Evolutionary conservation across 192 early-diverging fungal genomes (phyloP).

Genomic region (Dissophora ornata): DNA sequence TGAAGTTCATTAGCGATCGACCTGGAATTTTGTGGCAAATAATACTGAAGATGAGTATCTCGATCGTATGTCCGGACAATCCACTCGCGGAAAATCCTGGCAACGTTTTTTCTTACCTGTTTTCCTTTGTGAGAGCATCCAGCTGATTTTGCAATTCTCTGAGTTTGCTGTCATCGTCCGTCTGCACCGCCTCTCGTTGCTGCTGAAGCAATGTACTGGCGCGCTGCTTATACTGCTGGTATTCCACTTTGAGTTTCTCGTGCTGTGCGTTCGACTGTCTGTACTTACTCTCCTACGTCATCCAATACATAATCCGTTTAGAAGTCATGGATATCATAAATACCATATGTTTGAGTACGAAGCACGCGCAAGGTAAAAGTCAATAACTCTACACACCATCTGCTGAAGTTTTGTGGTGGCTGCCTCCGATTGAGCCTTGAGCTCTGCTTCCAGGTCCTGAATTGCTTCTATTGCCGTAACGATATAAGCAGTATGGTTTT

Average conservation of each 20-base stretch:
- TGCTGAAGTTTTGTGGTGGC: conserved; percentile 53
- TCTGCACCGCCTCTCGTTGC: conserved; percentile 33
- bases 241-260: conserved; percentile 59
- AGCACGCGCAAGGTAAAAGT: background rate
- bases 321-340: no score
- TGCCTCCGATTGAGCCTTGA: conserved; percentile 45
- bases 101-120: conserved; percentile 23
- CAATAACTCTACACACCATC: conserved; percentile 38
- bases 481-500: no score
- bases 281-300: conserved; percentile 58
- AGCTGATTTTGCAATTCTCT: conserved; percentile 35
- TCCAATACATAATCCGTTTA: background rate
- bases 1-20: conserved; percentile 28
- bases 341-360: no score
- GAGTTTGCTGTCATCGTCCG: conserved; percentile 32
- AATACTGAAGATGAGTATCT: background rate
- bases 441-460: conserved; percentile 50
- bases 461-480: conserved; percentile 35
- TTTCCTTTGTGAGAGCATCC: conserved; percentile 38
- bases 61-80: no score
- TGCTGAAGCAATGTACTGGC: conserved; percentile 63
- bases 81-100: no score
- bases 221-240: conserved; percentile 68
- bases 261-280: conserved; percentile 58
- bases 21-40: conserved; percentile 1